Evolutionary conservation across 2,329 filamentous ascomycete species (phyloP).

Genomic region (Colletotrichum karsti): DNA sequence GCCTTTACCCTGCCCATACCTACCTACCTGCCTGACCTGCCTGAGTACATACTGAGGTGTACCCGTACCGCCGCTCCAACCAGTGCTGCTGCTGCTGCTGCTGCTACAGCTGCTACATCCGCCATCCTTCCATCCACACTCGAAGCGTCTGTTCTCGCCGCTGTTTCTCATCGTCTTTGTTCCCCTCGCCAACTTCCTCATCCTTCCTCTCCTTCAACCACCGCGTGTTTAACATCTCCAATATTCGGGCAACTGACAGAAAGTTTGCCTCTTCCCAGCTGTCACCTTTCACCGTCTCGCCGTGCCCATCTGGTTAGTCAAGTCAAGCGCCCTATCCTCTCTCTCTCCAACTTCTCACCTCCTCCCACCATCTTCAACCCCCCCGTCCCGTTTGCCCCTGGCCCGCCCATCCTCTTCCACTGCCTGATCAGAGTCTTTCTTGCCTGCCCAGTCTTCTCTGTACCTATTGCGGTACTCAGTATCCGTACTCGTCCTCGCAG

Average conservation of each 20-base stretch:
- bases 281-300: not conserved
- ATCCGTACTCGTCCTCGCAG: not conserved
- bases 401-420: not conserved
- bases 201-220: not conserved
- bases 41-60: not conserved
- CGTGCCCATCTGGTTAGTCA: not conserved
- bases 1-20: not conserved
- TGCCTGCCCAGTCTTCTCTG: not conserved
- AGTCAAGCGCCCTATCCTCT: not conserved
- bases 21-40: not conserved
- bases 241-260: not conserved
- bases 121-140: not conserved
- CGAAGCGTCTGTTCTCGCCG: constrained; percentile 11
- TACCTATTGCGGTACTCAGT: too few relatives aligned
- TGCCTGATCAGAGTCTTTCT: not conserved
- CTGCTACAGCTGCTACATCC: not conserved
- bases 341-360: not conserved
- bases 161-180: constrained; percentile 7
- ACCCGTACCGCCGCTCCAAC: not conserved
- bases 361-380: not conserved
- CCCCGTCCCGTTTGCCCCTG: not conserved
- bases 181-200: not conserved
- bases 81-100: not conserved
- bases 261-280: not conserved
- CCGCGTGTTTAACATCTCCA: not conserved